Percentiles rank a stretch among this genome's conserved stretches.
These are phyloP conservation scores for Amanita exitialis DNA, from an alignment of 768 basidiomycete genomes.

Conservation along the genomic window DNA sequence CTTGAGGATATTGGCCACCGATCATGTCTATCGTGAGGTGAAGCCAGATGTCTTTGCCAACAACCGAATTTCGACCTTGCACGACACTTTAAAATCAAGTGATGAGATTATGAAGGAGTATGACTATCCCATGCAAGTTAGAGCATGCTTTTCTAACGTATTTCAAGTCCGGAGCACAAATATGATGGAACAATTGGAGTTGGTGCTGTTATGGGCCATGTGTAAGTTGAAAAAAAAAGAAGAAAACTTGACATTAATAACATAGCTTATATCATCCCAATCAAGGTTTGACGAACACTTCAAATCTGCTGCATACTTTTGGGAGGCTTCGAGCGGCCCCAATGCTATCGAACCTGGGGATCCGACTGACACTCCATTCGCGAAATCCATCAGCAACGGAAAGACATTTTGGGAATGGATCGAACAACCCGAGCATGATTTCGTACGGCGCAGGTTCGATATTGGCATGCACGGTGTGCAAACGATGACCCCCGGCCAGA, in stretches of 20 bases:
- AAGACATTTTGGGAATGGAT: slow-evolving; percentile 14
- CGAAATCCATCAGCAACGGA: slow-evolving; percentile 11
- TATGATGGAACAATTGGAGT: slow-evolving; percentile 18
- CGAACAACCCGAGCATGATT: slow-evolving; percentile 14
- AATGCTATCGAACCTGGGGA: slow-evolving; percentile 12
- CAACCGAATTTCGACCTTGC: slow-evolving; percentile 13
- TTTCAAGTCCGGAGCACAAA: slow-evolving; percentile 16
- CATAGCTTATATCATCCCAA: background rate
- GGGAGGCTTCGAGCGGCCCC: slow-evolving; percentile 18
- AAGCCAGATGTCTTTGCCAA: slow-evolving; percentile 17
- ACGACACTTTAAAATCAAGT: slow-evolving; percentile 6
- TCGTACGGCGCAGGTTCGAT: slow-evolving; percentile 18
- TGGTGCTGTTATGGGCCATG: slow-evolving; percentile 15
- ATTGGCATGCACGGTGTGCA: slow-evolving; percentile 16
- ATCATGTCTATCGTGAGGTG: slow-evolving; percentile 17
- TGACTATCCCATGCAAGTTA: background rate
- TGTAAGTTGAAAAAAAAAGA: slow-evolving; percentile 12
- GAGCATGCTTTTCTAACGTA: background rate
- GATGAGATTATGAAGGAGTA: background rate
- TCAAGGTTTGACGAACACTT: slow-evolving; percentile 15
- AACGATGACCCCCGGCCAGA: slow-evolving; percentile 11
- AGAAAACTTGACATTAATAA: background rate
- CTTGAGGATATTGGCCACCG: slow-evolving; percentile 15
- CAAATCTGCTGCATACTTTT: slow-evolving; percentile 16
- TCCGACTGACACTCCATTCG: slow-evolving; percentile 11